Evolutionary conservation across 768 basidiomycete genomes (phyloP), one percentile per base, ranked within the genome.

Genomic region (Tulasnella sp.): DNA sequence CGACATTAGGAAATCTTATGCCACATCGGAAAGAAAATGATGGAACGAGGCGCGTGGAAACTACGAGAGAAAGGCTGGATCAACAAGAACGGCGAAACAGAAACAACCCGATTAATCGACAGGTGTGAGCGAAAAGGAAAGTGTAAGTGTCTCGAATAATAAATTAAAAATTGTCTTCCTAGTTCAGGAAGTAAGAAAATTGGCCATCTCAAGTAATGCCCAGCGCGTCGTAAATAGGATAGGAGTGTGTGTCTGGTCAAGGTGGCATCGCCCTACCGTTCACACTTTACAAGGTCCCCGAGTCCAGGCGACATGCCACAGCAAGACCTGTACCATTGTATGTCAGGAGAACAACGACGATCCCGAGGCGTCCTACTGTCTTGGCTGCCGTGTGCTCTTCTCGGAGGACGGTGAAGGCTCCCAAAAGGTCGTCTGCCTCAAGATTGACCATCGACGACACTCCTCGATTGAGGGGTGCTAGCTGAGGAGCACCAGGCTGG

Each of bases 261-360:
- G 9, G 52, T 14, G 11, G 22, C 52, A 59, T 59, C 52, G 52
- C 52, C 52, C 52, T 19, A 59, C 26, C 52, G 16, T 59, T 22
- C n/a, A 47, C 69, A 16, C 39, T 72, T 66, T 63, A 72, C 37
- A 72, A 36, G 29, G 71, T 63, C 14, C 71, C 63, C n/a, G 35
- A 11, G 22, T 72, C 71, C 7, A 72, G 39, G 40, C 71, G 62
- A n/a, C 62, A 63, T 16, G 71, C 71, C 6, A 72, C 36, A 5
- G 71, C 71, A n/a, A 72, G 71, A 26, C 59, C 36, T 19, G 71
- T 62, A 17, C 71, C 71, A 22, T 63, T 59, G 39, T 32, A 41
- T 59, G 36, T 65, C n/a, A 72, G 62, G 39, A 65, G 36, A 34
- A 63, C 71, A n/a, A 72, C 22, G 62, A 72, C 71, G n/a, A 72